These are phyloP conservation scores for Phytopythium montanum DNA, from an alignment of 352 stramenopile genomes.

Conservation along the genomic window DNA sequence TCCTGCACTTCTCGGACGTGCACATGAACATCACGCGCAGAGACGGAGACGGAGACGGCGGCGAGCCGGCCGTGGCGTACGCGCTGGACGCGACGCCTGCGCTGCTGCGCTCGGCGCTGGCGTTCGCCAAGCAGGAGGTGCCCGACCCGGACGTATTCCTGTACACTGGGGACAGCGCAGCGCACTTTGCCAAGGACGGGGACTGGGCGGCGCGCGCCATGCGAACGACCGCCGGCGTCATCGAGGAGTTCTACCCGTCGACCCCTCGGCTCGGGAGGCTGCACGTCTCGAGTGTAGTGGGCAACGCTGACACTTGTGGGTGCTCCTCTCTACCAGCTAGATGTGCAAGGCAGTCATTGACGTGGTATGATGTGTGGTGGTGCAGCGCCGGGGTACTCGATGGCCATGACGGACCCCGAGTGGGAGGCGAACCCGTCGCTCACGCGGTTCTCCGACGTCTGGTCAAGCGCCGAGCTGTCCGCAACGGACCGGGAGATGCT, in stretches of 20 bases:
- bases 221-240: neutral
- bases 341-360: neutral
- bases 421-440: constrained; percentile 56
- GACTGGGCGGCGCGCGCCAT: neutral
- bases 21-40: constrained; percentile 47
- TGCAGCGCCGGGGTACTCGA: constrained; percentile 66
- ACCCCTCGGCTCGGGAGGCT: neutral
- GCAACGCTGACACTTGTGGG: constrained; percentile 7
- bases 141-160: constrained; percentile 55
- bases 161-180: constrained; percentile 63
- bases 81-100: constrained; percentile 27
- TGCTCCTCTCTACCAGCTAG: neutral
- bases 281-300: constrained; percentile 8
- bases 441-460: constrained; percentile 41
- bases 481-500: constrained; percentile 47
- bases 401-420: constrained; percentile 64
- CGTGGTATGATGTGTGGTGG: neutral
- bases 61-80: constrained; percentile 23
- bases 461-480: constrained; percentile 44
- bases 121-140: constrained; percentile 39
- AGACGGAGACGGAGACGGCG: constrained; percentile 17
- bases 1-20: constrained; percentile 70
- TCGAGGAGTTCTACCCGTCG: constrained; percentile 6
- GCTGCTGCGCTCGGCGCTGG: constrained; percentile 33
- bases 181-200: constrained; percentile 17